These are phyloP conservation scores for Geranium brycei DNA, from an alignment of 345 rosid genomes.

Conservation along the genomic window DNA sequence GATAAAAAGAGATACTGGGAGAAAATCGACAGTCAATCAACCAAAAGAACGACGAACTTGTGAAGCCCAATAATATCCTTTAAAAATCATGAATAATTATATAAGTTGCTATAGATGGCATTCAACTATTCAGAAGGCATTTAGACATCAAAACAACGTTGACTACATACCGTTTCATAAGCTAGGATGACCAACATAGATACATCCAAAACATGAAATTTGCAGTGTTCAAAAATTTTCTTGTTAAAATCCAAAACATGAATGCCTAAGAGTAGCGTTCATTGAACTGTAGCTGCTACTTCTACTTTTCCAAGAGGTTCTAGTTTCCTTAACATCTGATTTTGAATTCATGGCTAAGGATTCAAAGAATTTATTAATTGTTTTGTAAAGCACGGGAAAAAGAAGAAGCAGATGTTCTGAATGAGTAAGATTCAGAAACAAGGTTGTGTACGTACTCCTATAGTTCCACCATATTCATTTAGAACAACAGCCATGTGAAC, in stretches of 20 bases:
- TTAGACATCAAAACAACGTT: too few species aligned
- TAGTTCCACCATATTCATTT: conserved; percentile 94
- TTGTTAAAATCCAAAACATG: neutral
- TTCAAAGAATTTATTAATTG: neutral
- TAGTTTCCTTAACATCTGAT: neutral
- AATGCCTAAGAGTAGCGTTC: neutral
- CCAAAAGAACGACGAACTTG: too few species aligned
- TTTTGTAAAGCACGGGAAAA: neutral
- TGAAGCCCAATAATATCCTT: too few species aligned
- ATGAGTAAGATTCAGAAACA: neutral
- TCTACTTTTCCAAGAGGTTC: neutral
- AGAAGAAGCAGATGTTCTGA: neutral
- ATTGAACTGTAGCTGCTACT: neutral
- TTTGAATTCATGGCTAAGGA: neutral
- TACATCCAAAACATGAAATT: too few species aligned
- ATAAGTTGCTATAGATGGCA: too few species aligned
- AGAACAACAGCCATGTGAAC: conserved; percentile 99
- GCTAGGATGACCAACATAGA: too few species aligned
- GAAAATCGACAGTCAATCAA: too few species aligned
- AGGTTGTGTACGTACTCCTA: conserved; percentile 59
- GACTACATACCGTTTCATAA: too few species aligned
- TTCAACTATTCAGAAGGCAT: too few species aligned
- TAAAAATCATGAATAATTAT: too few species aligned
- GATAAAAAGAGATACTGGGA: too few species aligned
- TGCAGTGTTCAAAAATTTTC: too few species aligned